phyloP scores from a whole-genome alignment of 2,329 filamentous ascomycete genomes.

The Phaeosphaeria sp. region DNA sequence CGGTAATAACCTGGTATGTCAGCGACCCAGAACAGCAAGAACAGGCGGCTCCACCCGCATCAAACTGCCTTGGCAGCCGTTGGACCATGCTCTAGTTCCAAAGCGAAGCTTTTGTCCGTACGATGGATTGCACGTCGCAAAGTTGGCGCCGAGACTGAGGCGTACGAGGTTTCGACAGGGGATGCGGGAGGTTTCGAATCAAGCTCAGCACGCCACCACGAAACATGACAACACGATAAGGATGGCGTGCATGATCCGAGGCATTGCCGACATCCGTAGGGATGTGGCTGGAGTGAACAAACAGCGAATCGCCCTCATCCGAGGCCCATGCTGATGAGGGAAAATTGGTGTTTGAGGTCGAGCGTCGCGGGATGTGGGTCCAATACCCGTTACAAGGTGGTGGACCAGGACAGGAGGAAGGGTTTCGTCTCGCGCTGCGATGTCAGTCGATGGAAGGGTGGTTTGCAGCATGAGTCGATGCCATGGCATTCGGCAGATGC shows the following conservation, averaged over 20 bases:
- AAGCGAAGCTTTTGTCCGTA: conserved; percentile 7
- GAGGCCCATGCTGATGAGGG: conserved; percentile 10
- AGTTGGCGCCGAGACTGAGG: conserved; percentile 17
- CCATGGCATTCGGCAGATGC: neutral
- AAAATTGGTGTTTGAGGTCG: conserved; percentile 23
- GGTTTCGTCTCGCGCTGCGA: neutral
- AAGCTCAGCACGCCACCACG: conserved; percentile 18
- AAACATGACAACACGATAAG: conserved; percentile 25
- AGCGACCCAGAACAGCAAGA: conserved; percentile 7
- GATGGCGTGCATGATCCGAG: conserved; percentile 12
- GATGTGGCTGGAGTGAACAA: conserved; percentile 9
- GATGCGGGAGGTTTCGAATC: conserved; percentile 34
- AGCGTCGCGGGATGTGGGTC: conserved; percentile 17
- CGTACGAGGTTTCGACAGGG: conserved; percentile 24
- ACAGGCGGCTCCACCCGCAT: conserved; percentile 19
- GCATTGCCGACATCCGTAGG: conserved; percentile 9
- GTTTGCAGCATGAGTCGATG: conserved; percentile 3
- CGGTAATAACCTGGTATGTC: conserved; percentile 15
- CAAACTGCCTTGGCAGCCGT: conserved; percentile 18
- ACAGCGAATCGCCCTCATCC: conserved; percentile 11
- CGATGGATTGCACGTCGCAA: conserved; percentile 1
- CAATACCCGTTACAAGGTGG: conserved; percentile 20
- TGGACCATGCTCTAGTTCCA: conserved; percentile 5
- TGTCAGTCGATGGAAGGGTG: neutral
- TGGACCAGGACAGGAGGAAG: neutral